Evolutionary conservation across 768 basidiomycete species (phyloP).

Genomic region (Tricholoma terreum): DNA sequence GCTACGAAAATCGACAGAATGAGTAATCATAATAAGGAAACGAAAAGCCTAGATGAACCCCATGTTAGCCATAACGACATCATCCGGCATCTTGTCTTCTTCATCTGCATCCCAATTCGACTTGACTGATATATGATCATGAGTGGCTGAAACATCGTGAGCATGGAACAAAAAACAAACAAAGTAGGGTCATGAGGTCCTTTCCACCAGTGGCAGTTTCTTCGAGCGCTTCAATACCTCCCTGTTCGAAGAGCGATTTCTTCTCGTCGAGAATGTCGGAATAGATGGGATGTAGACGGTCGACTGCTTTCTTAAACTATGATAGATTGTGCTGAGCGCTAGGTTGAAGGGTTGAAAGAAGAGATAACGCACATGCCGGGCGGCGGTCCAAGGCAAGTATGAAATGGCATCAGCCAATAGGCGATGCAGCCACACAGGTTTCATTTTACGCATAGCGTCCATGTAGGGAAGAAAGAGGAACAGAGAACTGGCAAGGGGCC

Average conservation of each 20-base stretch:
- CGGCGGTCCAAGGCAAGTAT: conserved; percentile 21
- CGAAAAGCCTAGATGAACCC: conserved; percentile 14
- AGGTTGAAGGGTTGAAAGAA: neutral
- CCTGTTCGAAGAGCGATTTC: conserved; percentile 14
- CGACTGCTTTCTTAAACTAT: conserved; percentile 22
- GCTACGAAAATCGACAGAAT: conserved; percentile 9
- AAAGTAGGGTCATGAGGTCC: conserved; percentile 22
- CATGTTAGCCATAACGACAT: conserved; percentile 28
- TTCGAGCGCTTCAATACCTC: conserved; percentile 18
- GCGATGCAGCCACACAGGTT: conserved; percentile 21
- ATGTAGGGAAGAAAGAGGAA: conserved; percentile 24
- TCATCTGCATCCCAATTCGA: conserved; percentile 28
- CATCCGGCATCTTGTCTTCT: conserved; percentile 25
- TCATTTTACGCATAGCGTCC: conserved; percentile 20
- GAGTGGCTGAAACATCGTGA: neutral
- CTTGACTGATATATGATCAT: conserved; percentile 20
- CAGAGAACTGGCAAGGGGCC: conserved; percentile 21
- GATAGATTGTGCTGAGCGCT: neutral
- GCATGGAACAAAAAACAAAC: conserved; percentile 9
- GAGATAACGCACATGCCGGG: conserved; percentile 11
- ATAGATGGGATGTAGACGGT: conserved; percentile 22
- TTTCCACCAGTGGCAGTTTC: conserved; percentile 16
- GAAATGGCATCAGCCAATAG: conserved; percentile 11
- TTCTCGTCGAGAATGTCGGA: conserved; percentile 12
- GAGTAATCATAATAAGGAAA: neutral